A percentile compares a stretch with the other conserved stretches of the same genome.
phyloP scores from a whole-genome alignment of 2,329 filamentous ascomycete genomes.

The Atkinsonella texensis region DNA sequence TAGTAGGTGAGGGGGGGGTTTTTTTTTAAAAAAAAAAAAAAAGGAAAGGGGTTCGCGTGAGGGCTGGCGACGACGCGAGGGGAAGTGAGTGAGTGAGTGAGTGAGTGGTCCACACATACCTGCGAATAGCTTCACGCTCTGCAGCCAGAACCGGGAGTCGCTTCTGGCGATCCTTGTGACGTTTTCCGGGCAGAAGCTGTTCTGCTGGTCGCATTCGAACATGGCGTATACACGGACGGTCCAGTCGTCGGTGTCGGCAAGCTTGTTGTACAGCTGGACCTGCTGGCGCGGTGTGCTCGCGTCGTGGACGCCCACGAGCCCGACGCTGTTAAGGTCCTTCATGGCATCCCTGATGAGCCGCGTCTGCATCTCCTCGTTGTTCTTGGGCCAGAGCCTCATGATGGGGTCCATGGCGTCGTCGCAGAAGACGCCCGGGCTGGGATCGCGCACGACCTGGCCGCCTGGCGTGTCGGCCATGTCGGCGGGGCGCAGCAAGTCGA shows the following conservation, averaged over 20 bases:
- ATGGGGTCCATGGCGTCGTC: conserved; percentile 61
- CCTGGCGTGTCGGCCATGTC: conserved; percentile 44
- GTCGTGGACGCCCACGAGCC: conserved; percentile 58
- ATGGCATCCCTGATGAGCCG: conserved; percentile 48
- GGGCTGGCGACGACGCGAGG: too few species aligned
- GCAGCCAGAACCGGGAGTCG: conserved; percentile 41
- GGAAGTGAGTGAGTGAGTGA: background rate
- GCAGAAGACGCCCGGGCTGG: conserved; percentile 57
- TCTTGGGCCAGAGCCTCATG: conserved; percentile 43
- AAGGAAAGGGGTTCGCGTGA: too few species aligned
- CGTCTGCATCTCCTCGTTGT: conserved; percentile 38
- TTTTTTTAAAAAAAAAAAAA: background rate
- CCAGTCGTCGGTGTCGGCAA: conserved; percentile 39
- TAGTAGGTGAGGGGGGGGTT: background rate
- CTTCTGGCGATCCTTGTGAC: conserved; percentile 30
- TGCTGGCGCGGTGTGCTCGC: conserved; percentile 48
- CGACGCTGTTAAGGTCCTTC: conserved; percentile 48
- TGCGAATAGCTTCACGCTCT: conserved; percentile 58
- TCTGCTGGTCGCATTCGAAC: conserved; percentile 52
- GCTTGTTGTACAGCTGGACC: conserved; percentile 39
- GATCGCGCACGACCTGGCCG: conserved; percentile 49
- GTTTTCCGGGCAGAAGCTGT: conserved; percentile 45
- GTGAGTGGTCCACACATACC: conserved; percentile 30
- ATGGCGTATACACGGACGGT: conserved; percentile 55
- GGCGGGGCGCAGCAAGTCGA: conserved; percentile 41